Base-by-base conservation (phyloP, 805 yeast species). In the Myxozyma neotropica region DNA sequence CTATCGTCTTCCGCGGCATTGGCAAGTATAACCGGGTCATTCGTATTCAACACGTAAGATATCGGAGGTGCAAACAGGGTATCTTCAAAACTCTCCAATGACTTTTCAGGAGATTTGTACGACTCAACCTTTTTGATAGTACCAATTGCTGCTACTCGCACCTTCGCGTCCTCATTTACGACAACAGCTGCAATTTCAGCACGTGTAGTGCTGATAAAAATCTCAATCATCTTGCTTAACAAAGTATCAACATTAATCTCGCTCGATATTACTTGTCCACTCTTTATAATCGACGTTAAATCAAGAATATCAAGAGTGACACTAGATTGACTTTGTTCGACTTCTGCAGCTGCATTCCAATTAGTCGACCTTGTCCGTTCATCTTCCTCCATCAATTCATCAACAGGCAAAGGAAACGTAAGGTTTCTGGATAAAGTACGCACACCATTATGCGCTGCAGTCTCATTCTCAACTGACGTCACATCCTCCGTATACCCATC, bases 191-290 rank as follows among this genome's bases (percentile, higher is more conserved):
- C 52, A n/a, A 55, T 43, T 33, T 60, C 65, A 2, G 66, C 66
- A 7, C 62, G 48, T 3, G 68, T 64, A 3, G 66, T 65, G 39
- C 60, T 53, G n/a, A 65, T 53, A 38, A 66, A 58, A 19, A 65
- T 59, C 50, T 59, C 64, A 43, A 64, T 62, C 63, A 66, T 62
- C 49, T 63, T 64, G 17, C 47, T 40, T 3, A 64, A 42, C 26
- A 66, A 42, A 4, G 56, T 63, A 15, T 62, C 65, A 38, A 65
- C 55, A 26, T 65, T 59, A 31, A 65, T 63, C 55, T 66, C 68
- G 36, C 68, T 65, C 19, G 68, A 60, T 5, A 66, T 53, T 13
- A 62, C 54, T 27, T 65, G 68, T 31, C 68, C 49, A 42, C 65
- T 62, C 53, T 56, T 59, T 40, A 66, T 65, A 21, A 66, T 58